Evolutionary conservation across 148 eudicot genomes (phyloP).

Genomic region (Beta vulgaris): DNA sequence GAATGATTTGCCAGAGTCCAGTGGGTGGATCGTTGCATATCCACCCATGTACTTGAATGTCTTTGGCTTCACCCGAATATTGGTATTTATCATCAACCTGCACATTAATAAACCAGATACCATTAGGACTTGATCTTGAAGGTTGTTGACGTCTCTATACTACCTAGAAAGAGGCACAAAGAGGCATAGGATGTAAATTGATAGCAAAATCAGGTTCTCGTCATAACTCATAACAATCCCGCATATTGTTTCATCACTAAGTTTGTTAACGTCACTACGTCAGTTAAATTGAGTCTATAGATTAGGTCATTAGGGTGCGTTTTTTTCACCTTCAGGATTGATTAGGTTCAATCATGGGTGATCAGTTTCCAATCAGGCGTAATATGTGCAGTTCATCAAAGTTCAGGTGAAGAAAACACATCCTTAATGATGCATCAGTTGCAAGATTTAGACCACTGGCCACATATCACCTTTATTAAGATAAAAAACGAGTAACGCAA

Average conservation of each 20-base stretch:
- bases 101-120: background rate
- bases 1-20: conserved; percentile 85
- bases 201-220: no score
- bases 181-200: background rate
- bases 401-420: no score
- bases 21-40: conserved; percentile 69
- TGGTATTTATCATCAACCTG: conserved; percentile 92
- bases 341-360: no score
- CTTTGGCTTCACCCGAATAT: conserved; percentile 69
- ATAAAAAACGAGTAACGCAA: background rate
- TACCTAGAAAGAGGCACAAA: background rate
- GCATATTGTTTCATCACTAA: background rate
- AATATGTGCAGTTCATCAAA: no score
- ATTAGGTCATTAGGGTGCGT: no score
- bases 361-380: no score
- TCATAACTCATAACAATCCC: background rate
- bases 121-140: background rate
- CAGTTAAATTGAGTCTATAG: no score
- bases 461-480: background rate
- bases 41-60: conserved; percentile 84
- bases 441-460: background rate
- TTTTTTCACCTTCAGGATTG: no score
- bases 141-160: background rate
- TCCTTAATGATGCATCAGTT: background rate
- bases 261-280: background rate